phyloP scores from a whole-genome alignment of 208 protist genomes.

The Trypanosoma cruzi region DNA sequence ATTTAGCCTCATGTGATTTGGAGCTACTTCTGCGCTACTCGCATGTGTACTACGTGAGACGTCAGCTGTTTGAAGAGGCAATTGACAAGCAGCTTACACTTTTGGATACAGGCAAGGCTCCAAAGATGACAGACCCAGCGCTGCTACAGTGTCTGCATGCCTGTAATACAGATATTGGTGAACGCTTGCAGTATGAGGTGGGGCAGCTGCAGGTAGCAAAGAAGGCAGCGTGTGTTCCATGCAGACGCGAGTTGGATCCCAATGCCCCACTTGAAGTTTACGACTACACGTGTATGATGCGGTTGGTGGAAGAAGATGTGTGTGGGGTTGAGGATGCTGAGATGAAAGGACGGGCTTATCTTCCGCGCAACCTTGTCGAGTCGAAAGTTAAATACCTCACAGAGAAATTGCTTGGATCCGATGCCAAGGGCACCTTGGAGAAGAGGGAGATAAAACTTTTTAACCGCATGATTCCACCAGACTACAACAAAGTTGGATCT shows the following conservation, averaged over 20 bases:
- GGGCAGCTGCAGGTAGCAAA: slow-evolving; percentile 59
- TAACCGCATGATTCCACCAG: slow-evolving; percentile 64
- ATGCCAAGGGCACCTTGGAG: slow-evolving; percentile 37
- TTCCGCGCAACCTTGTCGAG: slow-evolving; percentile 68
- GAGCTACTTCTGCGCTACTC: slow-evolving; percentile 88
- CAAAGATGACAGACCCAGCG: slow-evolving; percentile 55
- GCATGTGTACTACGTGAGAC: slow-evolving; percentile 83
- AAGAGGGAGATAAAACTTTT: slow-evolving; percentile 84
- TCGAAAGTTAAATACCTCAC: slow-evolving; percentile 50
- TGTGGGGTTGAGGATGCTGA: slow-evolving; percentile 68
- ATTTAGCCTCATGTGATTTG: slow-evolving; percentile 81
- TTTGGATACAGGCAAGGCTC: slow-evolving; percentile 75
- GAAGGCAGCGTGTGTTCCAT: slow-evolving; percentile 46
- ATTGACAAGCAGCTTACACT: slow-evolving; percentile 81
- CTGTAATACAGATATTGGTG: slow-evolving; percentile 48
- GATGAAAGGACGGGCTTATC: slow-evolving; percentile 74
- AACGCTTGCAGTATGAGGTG: slow-evolving; percentile 65
- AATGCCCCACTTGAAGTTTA: slow-evolving; percentile 66
- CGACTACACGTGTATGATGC: slow-evolving; percentile 92
- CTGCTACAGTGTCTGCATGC: slow-evolving; percentile 60
- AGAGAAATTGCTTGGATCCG: slow-evolving; percentile 40
- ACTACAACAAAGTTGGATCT: slow-evolving; percentile 73
- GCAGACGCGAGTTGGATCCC: slow-evolving; percentile 74
- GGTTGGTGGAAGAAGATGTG: slow-evolving; percentile 77
- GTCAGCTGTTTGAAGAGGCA: slow-evolving; percentile 76